Evolutionary conservation across 371 early-diverging fungal genomes (phyloP), one percentile per base, ranked within the genome.

Genomic region (Umbelopsis sp.): DNA sequence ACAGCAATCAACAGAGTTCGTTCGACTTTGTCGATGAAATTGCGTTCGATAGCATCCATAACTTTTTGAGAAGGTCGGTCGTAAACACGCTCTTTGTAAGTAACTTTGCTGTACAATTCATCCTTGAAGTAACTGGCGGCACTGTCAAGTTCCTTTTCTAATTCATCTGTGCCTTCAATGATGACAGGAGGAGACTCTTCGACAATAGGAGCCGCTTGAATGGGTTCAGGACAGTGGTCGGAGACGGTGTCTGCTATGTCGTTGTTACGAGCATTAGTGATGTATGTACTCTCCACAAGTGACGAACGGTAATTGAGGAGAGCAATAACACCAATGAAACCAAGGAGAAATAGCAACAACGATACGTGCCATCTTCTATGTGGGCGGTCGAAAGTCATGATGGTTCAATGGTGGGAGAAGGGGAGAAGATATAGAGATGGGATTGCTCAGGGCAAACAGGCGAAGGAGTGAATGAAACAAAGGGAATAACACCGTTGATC

Each of bases 1-100:
- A 80, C 79, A 7, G 79, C 76, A 14, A 73, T 76, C 37, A 79
- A 45, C 24, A 79, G 46, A 18, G 74, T 63, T n/a, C 24, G 63
- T 1, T 68, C 68, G 8, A 25, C 63, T 25, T 38, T 46, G 3
- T 72, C 20, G 41, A n/a, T 44, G 32, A 50, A 53, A 9, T 63
- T 44, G 20, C 35, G 44, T 18, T 66, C 44, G 9, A 63, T 63
- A 12, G 38, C 41, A 20, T 67, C 22, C 14, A 67, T 32, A 32
- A 67, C 32, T 32, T 57, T 1, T 18, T 57, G 57, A 37, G 57
- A 10, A 12, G 57, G 57, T 16, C 12, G 57, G 18, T 12, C 57
- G 35, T 57, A 57, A 3, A 6, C 18, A 3, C 35, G 29, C n/a
- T 29, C 57, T 35, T 57, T 18, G 29, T 29, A 57, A 14, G 35